Conservation (phyloP, 371 early-diverging fungal species). For the Rhizomucor pusillus region DNA sequence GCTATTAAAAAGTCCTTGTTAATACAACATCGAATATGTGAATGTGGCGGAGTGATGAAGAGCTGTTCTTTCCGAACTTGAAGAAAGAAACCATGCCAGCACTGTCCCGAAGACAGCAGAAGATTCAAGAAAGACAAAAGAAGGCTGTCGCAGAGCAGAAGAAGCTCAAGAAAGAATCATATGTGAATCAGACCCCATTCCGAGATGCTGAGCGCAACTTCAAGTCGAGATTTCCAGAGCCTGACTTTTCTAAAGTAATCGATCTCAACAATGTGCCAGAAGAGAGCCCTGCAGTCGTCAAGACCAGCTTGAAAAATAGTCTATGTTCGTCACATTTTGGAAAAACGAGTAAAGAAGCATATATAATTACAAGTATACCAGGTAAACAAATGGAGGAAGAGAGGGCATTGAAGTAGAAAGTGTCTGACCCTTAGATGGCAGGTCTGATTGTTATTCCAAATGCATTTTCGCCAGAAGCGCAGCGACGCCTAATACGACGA, state of each 20-base stretch:
- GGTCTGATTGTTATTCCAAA: slow-evolving; percentile 74
- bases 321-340: background rate
- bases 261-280: slow-evolving; percentile 32
- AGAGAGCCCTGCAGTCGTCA: slow-evolving; percentile 4
- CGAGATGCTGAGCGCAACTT: slow-evolving; percentile 73
- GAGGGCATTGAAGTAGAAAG: too few species aligned
- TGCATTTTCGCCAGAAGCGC: slow-evolving; percentile 66
- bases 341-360: background rate
- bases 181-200: slow-evolving; percentile 72
- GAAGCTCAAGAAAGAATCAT: slow-evolving; percentile 22
- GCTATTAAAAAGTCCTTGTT: too few species aligned
- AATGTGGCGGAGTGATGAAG: too few species aligned
- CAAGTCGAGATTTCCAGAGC: slow-evolving; percentile 56
- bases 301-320: slow-evolving; percentile 14
- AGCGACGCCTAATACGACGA: slow-evolving; percentile 59
- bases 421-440: too few species aligned
- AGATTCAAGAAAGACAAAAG: slow-evolving; percentile 33
- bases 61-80: too few species aligned
- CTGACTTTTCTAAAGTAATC: slow-evolving; percentile 56
- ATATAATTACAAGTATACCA: slow-evolving; percentile 5
- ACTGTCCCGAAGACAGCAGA: slow-evolving; percentile 39
- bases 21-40: too few species aligned
- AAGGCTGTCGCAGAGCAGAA: slow-evolving; percentile 19
- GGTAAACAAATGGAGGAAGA: slow-evolving; percentile 1
- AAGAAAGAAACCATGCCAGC: slow-evolving; percentile 8